These are phyloP conservation scores for Arthrobotrys sphaeroides DNA, from an alignment of 2,329 filamentous ascomycete species.

Conservation along the genomic window DNA sequence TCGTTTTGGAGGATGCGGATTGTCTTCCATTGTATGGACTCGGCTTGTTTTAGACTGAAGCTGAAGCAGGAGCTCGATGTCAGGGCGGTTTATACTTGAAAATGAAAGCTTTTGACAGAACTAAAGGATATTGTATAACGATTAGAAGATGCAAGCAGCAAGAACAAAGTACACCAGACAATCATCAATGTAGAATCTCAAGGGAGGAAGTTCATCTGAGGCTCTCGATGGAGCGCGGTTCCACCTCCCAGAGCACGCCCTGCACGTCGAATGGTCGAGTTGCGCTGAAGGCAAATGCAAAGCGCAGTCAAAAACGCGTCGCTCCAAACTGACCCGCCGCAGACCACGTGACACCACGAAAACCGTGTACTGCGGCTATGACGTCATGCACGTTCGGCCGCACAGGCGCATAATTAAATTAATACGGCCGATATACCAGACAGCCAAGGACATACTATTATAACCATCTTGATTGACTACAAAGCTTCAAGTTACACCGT, in stretches of 20 bases:
- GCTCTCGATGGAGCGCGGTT: not conserved
- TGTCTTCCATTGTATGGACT: constrained; percentile 42
- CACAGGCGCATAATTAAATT: not conserved
- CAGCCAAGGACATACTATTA: not conserved
- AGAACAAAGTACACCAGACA: not conserved
- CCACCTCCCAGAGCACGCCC: not conserved
- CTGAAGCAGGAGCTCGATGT: too few relatives aligned
- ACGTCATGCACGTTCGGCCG: too few relatives aligned
- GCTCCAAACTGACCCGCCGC: too few relatives aligned
- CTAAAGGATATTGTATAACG: not conserved
- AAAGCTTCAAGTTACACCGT: not conserved
- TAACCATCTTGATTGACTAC: too few relatives aligned
- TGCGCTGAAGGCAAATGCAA: constrained; percentile 24
- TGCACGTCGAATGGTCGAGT: not conserved
- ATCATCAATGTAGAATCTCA: not conserved
- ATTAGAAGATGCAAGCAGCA: not conserved
- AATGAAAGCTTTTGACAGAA: not conserved
- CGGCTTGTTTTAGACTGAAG: too few relatives aligned
- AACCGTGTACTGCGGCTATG: not conserved
- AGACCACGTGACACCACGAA: constrained; percentile 6
- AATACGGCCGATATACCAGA: not conserved
- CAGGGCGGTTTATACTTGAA: too few relatives aligned
- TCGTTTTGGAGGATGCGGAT: constrained; percentile 46
- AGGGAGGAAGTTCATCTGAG: not conserved
- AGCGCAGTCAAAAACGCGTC: constrained; percentile 22